phyloP scores from a whole-genome alignment of 768 basidiomycete genomes.

The Russula compacta region DNA sequence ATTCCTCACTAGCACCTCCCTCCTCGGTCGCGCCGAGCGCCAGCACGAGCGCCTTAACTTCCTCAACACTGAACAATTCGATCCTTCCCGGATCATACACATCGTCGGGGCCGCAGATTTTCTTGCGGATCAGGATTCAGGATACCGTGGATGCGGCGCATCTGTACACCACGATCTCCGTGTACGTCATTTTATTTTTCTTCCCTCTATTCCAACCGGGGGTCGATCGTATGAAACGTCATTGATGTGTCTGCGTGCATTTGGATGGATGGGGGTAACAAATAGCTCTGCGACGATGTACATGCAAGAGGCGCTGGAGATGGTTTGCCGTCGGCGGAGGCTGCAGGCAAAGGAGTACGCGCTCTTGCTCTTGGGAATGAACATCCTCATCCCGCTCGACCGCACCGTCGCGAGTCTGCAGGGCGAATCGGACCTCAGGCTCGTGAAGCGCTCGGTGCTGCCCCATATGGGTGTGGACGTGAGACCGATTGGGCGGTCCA shows the following conservation, averaged over 20 bases:
- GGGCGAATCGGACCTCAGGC: slow-evolving; percentile 72
- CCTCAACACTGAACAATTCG: slow-evolving; percentile 27
- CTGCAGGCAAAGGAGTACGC: slow-evolving; percentile 77
- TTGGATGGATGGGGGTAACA: neutral
- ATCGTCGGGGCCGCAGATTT: slow-evolving; percentile 74
- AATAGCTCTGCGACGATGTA: slow-evolving; percentile 84
- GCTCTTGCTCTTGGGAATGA: slow-evolving; percentile 53
- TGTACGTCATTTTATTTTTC: slow-evolving; percentile 44
- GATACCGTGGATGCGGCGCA: slow-evolving; percentile 78
- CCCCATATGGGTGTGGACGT: slow-evolving; percentile 62
- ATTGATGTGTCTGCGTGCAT: too few relatives aligned
- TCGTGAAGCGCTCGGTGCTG: slow-evolving; percentile 73
- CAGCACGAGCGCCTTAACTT: slow-evolving; percentile 24
- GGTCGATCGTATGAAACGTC: neutral
- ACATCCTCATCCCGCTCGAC: slow-evolving; percentile 82
- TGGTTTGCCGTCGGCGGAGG: slow-evolving; percentile 64
- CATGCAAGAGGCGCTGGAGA: slow-evolving; percentile 90
- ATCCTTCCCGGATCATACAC: slow-evolving; percentile 53
- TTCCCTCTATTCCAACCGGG: neutral
- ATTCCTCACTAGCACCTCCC: slow-evolving; percentile 22
- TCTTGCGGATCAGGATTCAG: slow-evolving; percentile 73
- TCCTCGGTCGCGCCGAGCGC: slow-evolving; percentile 11
- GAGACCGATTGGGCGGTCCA: slow-evolving; percentile 58
- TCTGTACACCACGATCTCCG: slow-evolving; percentile 82
- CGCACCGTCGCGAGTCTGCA: slow-evolving; percentile 93